Percentiles rank a stretch among this genome's conserved stretches.
These are phyloP conservation scores for Geoglossum cookeanum DNA, from an alignment of 2,329 filamentous ascomycete species.

Conservation along the genomic window DNA sequence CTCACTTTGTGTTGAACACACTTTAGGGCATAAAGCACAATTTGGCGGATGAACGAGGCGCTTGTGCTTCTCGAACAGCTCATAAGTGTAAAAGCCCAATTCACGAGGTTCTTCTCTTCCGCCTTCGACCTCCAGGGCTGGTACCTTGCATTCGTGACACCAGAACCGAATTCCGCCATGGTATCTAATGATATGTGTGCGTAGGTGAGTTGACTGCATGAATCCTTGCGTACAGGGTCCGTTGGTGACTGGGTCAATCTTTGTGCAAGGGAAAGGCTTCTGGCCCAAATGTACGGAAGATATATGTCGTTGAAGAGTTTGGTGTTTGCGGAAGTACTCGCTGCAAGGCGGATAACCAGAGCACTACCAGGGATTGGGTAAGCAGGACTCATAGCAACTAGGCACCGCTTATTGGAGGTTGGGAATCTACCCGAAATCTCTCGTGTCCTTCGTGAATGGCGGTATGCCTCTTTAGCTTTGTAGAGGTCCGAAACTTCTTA, in stretches of 20 bases:
- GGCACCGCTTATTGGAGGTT: neutral
- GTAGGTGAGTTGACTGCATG: constrained; percentile 51
- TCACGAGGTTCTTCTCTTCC: neutral
- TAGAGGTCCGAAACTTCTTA: constrained; percentile 66
- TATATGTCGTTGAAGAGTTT: constrained; percentile 69
- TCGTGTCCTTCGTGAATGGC: constrained; percentile 63
- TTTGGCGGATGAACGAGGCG: constrained; percentile 48
- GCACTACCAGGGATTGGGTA: constrained; percentile 36
- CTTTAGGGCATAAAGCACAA: constrained; percentile 55
- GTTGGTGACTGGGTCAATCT: constrained; percentile 32
- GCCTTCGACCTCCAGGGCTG: neutral
- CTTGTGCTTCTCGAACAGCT: constrained; percentile 54
- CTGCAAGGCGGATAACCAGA: constrained; percentile 49
- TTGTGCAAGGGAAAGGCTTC: constrained; percentile 51
- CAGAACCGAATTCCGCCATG: constrained; percentile 55
- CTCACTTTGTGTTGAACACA: constrained; percentile 45
- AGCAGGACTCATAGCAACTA: neutral
- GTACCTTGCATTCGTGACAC: constrained; percentile 52
- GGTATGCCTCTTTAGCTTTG: constrained; percentile 56
- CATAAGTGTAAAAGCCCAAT: constrained; percentile 51
- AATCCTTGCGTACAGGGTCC: constrained; percentile 48
- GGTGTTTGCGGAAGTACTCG: constrained; percentile 69
- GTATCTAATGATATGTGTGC: constrained; percentile 47
- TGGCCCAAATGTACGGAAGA: constrained; percentile 53
- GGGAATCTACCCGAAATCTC: constrained; percentile 41